Evolutionary conservation across 768 basidiomycete species (phyloP).

Genomic region (Mycena metata): DNA sequence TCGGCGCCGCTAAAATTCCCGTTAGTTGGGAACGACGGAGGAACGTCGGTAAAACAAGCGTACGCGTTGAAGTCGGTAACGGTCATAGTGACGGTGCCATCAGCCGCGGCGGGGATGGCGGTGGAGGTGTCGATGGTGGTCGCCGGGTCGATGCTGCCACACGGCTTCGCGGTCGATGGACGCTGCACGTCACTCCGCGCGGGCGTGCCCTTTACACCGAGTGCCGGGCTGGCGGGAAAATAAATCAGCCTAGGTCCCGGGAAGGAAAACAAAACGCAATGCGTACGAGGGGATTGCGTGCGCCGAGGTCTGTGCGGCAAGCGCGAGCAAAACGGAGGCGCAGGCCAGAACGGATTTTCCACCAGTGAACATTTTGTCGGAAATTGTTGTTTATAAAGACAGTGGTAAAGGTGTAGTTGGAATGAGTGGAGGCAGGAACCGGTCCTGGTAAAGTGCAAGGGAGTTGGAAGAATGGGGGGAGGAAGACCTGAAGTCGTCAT

Average conservation of each 20-base stretch:
- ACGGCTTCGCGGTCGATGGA: constrained; percentile 36
- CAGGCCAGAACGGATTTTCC: constrained; percentile 36
- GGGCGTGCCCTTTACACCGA: constrained; percentile 35
- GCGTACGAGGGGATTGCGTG: constrained; percentile 35
- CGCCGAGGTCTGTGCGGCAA: constrained; percentile 31
- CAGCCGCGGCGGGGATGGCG: constrained; percentile 38
- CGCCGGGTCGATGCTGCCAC: constrained; percentile 36
- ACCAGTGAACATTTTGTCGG: constrained; percentile 33
- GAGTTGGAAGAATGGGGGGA: constrained; percentile 20
- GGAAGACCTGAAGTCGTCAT: constrained; percentile 19
- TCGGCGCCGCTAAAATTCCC: constrained; percentile 32
- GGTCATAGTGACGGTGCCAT: constrained; percentile 47
- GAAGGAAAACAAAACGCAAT: neutral
- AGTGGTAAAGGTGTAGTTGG: too few species aligned
- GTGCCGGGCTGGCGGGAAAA: constrained; percentile 18
- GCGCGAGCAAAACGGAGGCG: constrained; percentile 33
- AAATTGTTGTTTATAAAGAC: constrained; percentile 9
- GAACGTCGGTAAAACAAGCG: too few species aligned
- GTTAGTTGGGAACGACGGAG: neutral
- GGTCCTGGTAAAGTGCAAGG: constrained; percentile 32
- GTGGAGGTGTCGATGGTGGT: constrained; percentile 40
- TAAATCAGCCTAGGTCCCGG: neutral
- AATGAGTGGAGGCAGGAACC: constrained; percentile 36
- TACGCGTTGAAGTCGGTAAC: constrained; percentile 54
- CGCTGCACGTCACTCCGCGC: constrained; percentile 38